A percentile compares a stretch with the other conserved stretches of the same genome.
Conservation (phyloP, 2,329 filamentous ascomycete genomes). For the Beauveria pseudobassiana region DNA sequence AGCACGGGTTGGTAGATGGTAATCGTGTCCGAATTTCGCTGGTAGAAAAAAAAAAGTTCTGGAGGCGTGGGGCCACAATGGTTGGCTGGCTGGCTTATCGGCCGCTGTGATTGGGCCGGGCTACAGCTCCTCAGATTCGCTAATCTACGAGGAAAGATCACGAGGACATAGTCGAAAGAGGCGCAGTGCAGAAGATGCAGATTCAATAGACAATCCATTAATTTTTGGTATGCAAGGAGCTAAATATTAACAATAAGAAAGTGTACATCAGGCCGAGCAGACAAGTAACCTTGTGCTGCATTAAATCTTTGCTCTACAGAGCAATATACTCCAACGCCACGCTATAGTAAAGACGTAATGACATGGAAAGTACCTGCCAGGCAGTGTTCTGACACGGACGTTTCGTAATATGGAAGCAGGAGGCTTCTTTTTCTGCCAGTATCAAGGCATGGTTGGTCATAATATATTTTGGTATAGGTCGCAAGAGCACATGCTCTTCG, state of each 20-base stretch:
- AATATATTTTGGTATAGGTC: neutral
- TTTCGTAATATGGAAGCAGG: neutral
- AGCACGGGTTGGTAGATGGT: neutral
- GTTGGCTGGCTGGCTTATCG: neutral
- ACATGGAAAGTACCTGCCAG: neutral
- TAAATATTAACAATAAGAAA: too few relatives aligned
- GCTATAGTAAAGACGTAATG: neutral
- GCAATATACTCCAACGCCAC: too few relatives aligned
- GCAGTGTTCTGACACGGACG: neutral
- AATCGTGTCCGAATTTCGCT: neutral
- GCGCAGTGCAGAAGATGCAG: too few relatives aligned
- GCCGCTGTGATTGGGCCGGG: neutral
- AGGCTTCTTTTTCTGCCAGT: neutral
- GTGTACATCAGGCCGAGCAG: too few relatives aligned
- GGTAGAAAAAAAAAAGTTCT: constrained; percentile 10
- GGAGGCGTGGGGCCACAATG: constrained; percentile 10
- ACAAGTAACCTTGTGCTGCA: too few relatives aligned
- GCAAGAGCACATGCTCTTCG: neutral
- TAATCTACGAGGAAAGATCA: too few relatives aligned
- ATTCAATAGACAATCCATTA: too few relatives aligned
- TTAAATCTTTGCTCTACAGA: too few relatives aligned
- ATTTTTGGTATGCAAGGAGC: too few relatives aligned
- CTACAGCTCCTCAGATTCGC: too few relatives aligned
- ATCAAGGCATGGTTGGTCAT: neutral
- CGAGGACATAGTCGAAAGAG: too few relatives aligned